phyloP scores from a whole-genome alignment of 345 rosid genomes.

The Passiflora organensis region DNA sequence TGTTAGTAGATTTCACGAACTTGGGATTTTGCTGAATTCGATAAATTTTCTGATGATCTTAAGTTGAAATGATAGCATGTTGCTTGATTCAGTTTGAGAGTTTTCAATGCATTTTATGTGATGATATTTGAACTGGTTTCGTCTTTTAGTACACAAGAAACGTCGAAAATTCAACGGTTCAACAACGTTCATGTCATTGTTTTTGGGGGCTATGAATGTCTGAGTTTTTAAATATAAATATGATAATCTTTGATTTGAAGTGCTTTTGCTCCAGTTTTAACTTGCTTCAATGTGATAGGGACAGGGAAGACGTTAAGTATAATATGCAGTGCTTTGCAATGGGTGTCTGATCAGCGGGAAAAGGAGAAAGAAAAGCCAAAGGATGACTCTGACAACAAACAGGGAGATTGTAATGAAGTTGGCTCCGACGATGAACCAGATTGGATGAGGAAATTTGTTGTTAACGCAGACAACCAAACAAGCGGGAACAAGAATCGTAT shows the following conservation, averaged over 20 bases:
- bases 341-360: conserved; percentile 63
- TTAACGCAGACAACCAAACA: conserved; percentile 17
- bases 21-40: too few relatives aligned
- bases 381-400: conserved; percentile 13
- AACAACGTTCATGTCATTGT: too few relatives aligned
- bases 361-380: conserved; percentile 23
- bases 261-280: not conserved
- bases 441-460: conserved; percentile 67
- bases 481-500: conserved; percentile 18
- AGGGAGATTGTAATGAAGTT: conserved; percentile 11
- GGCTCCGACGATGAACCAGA: conserved; percentile 69
- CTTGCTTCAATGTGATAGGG: conserved; percentile 31
- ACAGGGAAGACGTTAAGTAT: conserved; percentile 91
- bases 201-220: not conserved
- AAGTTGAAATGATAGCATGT: too few relatives aligned
- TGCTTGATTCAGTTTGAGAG: not conserved
- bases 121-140: not conserved
- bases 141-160: too few relatives aligned
- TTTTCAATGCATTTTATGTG: conserved; percentile 1
- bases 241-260: not conserved
- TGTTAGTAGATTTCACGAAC: not conserved
- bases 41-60: too few relatives aligned
- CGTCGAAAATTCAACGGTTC: too few relatives aligned
- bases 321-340: conserved; percentile 77
- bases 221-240: too few relatives aligned